Conservation (phyloP, 2,329 filamentous ascomycete species). For the Bipolaris oryzae region DNA sequence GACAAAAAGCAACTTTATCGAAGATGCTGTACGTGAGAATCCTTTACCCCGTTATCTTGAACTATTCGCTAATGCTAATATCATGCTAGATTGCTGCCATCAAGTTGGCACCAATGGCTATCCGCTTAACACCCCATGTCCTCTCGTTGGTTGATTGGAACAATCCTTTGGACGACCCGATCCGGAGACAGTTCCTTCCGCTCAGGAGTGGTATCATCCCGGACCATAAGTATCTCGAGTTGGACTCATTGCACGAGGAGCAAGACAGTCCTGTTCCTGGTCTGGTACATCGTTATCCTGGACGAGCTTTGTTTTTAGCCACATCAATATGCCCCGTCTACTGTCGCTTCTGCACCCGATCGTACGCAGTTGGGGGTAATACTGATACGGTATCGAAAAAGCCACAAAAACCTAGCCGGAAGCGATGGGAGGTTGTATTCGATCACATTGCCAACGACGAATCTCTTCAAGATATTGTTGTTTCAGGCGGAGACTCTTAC, state of each 20-base stretch:
- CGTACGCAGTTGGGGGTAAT: constrained; percentile 62
- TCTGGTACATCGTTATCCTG: constrained; percentile 67
- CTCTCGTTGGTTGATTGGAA: constrained; percentile 65
- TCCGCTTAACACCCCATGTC: constrained; percentile 66
- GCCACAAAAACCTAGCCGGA: constrained; percentile 47
- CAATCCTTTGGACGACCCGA: constrained; percentile 63
- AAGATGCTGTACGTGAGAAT: constrained; percentile 52
- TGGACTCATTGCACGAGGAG: constrained; percentile 66
- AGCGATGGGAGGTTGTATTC: constrained; percentile 64
- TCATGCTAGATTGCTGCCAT: constrained; percentile 53
- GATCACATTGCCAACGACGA: constrained; percentile 60
- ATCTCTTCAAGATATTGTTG: constrained; percentile 63
- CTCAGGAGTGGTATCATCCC: constrained; percentile 59
- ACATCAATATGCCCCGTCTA: constrained; percentile 67
- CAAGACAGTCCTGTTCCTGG: constrained; percentile 62
- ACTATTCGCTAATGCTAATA: background rate
- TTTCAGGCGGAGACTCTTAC: constrained; percentile 68
- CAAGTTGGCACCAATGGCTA: constrained; percentile 62
- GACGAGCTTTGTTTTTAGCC: constrained; percentile 67
- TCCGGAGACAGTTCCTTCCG: constrained; percentile 66
- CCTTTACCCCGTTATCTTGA: background rate
- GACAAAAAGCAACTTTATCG: constrained; percentile 60
- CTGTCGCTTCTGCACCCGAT: constrained; percentile 67
- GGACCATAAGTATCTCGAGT: constrained; percentile 60
- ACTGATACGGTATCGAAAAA: constrained; percentile 57